Conservation (phyloP, 768 basidiomycete species). For the Kwoniella sp. region DNA sequence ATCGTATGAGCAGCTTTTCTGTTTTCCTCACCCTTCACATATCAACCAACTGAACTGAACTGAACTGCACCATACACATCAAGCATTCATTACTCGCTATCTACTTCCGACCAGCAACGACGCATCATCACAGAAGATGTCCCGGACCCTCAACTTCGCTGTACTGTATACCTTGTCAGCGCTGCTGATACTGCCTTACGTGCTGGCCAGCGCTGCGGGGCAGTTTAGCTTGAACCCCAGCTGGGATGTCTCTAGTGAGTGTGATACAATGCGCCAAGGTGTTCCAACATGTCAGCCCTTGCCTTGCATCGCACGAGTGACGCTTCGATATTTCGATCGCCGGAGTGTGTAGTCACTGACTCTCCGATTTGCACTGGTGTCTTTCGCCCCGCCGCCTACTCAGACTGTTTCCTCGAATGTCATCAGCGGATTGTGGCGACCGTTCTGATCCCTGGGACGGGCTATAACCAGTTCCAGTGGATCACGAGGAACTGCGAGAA, state of each 20-base stretch:
- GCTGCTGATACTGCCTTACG: conserved; percentile 5
- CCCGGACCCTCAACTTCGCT: not conserved
- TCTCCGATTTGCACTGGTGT: too few relatives aligned
- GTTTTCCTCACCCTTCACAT: too few relatives aligned
- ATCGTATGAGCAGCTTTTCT: too few relatives aligned
- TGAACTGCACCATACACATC: too few relatives aligned
- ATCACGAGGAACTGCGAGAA: conserved; percentile 16
- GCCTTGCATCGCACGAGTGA: too few relatives aligned
- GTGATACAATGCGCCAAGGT: too few relatives aligned
- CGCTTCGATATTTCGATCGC: not conserved
- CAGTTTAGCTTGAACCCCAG: conserved; percentile 19
- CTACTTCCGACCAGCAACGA: not conserved
- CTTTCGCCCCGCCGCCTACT: not conserved
- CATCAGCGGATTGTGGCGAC: conserved; percentile 9
- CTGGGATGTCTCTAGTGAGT: conserved; percentile 12
- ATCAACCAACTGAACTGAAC: too few relatives aligned
- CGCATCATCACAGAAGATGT: not conserved
- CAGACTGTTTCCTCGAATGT: conserved; percentile 19
- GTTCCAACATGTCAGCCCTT: too few relatives aligned
- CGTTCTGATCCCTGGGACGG: conserved; percentile 10
- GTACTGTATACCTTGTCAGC: not conserved
- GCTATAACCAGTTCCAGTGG: conserved; percentile 11
- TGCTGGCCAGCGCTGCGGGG: conserved; percentile 11
- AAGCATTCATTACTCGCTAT: not conserved
- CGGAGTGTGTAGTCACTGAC: too few relatives aligned